Base-by-base conservation (phyloP, 2,329 filamentous ascomycete genomes). In the Xylaria sp. region DNA sequence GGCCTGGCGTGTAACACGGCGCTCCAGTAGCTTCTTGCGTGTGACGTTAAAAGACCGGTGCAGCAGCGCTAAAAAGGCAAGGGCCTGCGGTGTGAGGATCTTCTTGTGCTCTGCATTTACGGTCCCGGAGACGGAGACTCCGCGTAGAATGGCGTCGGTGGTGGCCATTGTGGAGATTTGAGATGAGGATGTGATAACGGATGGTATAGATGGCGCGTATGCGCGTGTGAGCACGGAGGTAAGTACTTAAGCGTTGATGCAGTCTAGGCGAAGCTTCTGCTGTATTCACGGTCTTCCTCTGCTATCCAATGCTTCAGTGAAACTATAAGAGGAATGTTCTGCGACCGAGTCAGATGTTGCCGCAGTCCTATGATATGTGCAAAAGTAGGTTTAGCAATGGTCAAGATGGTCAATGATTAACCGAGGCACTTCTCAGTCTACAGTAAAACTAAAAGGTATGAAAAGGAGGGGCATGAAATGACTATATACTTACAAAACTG, bases 1-100 rank as follows among this genome's bases (percentile, higher is more conserved):
- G 75, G 92, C 91, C 85, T 98, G 96, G 79, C 95, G 92, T 75
- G 91, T 85, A 76, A 92, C 88, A 77, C 96, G 93, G 78, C 94
- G 91, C 84, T 98, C 91, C 64, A 99, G 89, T 52, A 99, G 90
- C 58, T 88, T 86, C 86, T 97, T 97, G 83, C 96, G 93, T 65
- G 91, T 95, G 73, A 82, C 84, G 82, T 98, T 97, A 88, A 98
- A 98, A 73, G 94, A 94, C 80, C 95, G 92, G 85, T 99, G 96
- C 78, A 99, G 89, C 73, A 98, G 91, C 46, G 95, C 93, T 70
- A 99, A 89, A 86, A 98, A 99, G 72, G 94, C 92, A 73, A 93
- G 90, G 65, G 95, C 95, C 74, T 97, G 89, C 76, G 94, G 95
- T 72, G 90, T 97, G 74, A 98, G 89, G 81, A 99, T 97, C 87